Percentiles rank a stretch among this genome's conserved stretches.
Conservation (phyloP, 1,284 basidiomycete species). For the Butyriboletus appendiculatus region DNA sequence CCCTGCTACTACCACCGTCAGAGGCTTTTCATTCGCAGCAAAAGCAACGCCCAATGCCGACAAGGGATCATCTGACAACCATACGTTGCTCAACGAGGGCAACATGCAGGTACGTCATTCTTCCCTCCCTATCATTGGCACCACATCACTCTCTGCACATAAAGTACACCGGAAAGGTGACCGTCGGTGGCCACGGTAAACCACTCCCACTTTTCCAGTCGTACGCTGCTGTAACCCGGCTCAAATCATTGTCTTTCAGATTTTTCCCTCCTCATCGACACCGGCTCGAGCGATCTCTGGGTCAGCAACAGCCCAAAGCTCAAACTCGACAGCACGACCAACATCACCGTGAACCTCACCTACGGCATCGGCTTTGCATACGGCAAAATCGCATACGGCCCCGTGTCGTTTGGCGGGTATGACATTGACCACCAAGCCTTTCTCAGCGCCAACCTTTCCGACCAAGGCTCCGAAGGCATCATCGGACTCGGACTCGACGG, state of each 20-base stretch:
- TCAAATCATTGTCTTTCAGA: slow-evolving; percentile 13
- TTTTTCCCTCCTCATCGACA: slow-evolving; percentile 30
- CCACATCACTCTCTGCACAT: neutral
- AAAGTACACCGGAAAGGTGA: slow-evolving; percentile 34
- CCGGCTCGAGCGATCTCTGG: slow-evolving; percentile 35
- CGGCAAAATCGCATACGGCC: slow-evolving; percentile 26
- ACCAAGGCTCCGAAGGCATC: slow-evolving; percentile 25
- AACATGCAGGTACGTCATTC: slow-evolving; percentile 29
- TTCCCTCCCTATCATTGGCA: neutral
- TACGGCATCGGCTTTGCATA: slow-evolving; percentile 33
- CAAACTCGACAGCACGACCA: slow-evolving; percentile 21
- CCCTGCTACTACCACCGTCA: slow-evolving; percentile 8
- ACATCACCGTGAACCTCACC: slow-evolving; percentile 31
- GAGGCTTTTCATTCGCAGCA: slow-evolving; percentile 24
- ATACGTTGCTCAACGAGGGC: slow-evolving; percentile 25
- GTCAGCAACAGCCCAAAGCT: slow-evolving; percentile 19
- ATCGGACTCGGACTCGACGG: slow-evolving; percentile 29
- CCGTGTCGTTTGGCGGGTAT: slow-evolving; percentile 29
- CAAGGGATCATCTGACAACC: slow-evolving; percentile 26
- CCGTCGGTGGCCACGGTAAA: slow-evolving; percentile 32
- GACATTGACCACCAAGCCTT: slow-evolving; percentile 28
- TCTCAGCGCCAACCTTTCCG: slow-evolving; percentile 20
- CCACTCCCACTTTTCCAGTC: neutral
- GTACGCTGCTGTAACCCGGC: fast-evolving
- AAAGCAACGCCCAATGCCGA: slow-evolving; percentile 15